Evolutionary conservation across 768 basidiomycete genomes (phyloP), one percentile per base, ranked within the genome.

Genomic region (Boletellus sp.): DNA sequence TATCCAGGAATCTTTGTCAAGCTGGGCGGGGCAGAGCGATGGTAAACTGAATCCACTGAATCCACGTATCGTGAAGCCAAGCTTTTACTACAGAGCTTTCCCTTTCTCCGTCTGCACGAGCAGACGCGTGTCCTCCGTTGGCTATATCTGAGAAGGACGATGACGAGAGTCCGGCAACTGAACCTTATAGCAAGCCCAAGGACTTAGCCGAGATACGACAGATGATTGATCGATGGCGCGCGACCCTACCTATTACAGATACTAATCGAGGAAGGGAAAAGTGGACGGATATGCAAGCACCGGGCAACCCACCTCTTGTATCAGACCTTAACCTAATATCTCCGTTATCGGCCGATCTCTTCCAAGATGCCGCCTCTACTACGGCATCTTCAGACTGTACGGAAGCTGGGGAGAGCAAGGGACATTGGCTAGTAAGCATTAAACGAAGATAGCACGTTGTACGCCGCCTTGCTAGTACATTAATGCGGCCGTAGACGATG

Each of bases 201-300:
- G 56, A 68, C 36, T 53, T 35, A 12, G 34, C 24, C 12, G 63
- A 66, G 26, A 66, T 38, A 16, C 64, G 58, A 16, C 42, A 54
- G 33, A 68, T 68, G 68, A 50, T 68, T 19, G 68, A 70, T 42
- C 60, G 24, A 38, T 68, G 67, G 67, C 64, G 67, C 2, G 50
- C 58, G n/a, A 52, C 55, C n/a, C 46, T 68, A 32, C 67, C 66
- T 36, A 45, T 49, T 10, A 45, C 47, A 10, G 36, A 16, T 37
- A 7, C 35, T 40, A 28, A 42, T 22, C 54, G 47, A 42, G 58
- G 40, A 42, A 62, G 43, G 45, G 55, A 53, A 28, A 60, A 43
- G 42, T 47, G 39, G 40, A 34, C 7, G 5, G 53, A 51, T 32
- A 28, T 39, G 15, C 58, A 51, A 45, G 23, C 32, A 15, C 44